These are phyloP conservation scores for Porodaedalea pini DNA, from an alignment of 1,284 basidiomycete species.

Conservation along the genomic window DNA sequence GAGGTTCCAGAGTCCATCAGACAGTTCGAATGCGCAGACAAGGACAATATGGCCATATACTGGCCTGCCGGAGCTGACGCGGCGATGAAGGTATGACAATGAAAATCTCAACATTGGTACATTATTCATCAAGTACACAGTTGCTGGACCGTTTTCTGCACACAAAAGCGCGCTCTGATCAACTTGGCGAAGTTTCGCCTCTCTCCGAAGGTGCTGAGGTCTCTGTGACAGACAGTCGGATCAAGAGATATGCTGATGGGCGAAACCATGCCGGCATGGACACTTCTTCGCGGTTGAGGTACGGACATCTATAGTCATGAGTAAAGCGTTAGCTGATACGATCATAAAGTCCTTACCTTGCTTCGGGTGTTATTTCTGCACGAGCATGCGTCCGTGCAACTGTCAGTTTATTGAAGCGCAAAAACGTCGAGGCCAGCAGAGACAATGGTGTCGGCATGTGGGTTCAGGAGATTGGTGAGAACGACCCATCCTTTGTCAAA, in stretches of 20 bases:
- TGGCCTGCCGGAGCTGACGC: conserved; percentile 79
- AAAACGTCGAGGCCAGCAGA: conserved; percentile 58
- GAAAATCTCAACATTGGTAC: not conserved
- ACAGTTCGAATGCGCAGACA: conserved; percentile 61
- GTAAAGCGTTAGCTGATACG: conserved; percentile 11
- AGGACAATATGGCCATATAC: conserved; percentile 56
- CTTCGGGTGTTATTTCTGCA: conserved; percentile 79
- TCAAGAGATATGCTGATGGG: conserved; percentile 63
- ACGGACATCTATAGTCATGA: conserved; percentile 9
- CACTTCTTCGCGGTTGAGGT: conserved; percentile 75
- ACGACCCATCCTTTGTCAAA: not conserved
- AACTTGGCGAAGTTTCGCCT: conserved; percentile 61
- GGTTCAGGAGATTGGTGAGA: conserved; percentile 71
- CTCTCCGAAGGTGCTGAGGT: conserved; percentile 50
- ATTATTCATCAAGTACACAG: conserved; percentile 35
- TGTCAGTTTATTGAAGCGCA: conserved; percentile 46
- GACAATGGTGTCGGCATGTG: conserved; percentile 77
- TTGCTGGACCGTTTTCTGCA: conserved; percentile 73
- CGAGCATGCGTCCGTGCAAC: conserved; percentile 73
- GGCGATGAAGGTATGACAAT: conserved; percentile 58
- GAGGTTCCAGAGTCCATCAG: conserved; percentile 55
- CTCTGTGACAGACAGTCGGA: conserved; percentile 54
- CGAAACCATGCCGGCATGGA: conserved; percentile 73
- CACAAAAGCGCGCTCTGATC: conserved; percentile 59
- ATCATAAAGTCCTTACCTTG: conserved; percentile 71